Base-by-base conservation (phyloP, 108 stramenopile species). In the Pelagomonas calceolata region DNA sequence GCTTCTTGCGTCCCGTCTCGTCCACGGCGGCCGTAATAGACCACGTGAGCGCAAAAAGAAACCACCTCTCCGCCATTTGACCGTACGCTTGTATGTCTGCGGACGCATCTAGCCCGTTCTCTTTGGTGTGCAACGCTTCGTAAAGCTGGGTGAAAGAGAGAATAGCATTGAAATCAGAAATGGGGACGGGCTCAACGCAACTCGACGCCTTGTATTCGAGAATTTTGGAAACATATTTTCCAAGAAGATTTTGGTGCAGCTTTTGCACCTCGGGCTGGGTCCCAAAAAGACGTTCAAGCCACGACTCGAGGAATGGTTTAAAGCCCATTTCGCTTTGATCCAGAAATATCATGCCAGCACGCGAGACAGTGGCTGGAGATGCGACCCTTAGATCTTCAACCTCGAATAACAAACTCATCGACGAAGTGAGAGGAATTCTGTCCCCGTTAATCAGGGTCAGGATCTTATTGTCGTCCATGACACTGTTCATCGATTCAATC, bases 391-490 rank as follows among this genome's bases (percentile, higher is more conserved):
- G 79, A 71, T 88, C 85, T 46, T 83, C 83, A 29, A 86, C 85
- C 74, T 88, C 87, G 44, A 88, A 88, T 4, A 88, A 45, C 18
- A 88, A 71, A 21, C 73, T 69, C 87, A 88, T 88, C 37, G 82
- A 79, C 65, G 64, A 80, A 31, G 82, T 83, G 32, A 88, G 78
- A 4, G 83, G 81, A 63, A 88, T 88, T 12, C 85, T 80, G 36
- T 88, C 87, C 39, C 87, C 87, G 51, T 88, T 88, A 83, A 88
- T 88, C n/a, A 88, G 76, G 39, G 87, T 88, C 63, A 88, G 60
- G n/a, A 86, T 86, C 70, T 86, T 86, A 76, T 88, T 88, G 67
- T 88, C 87, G 73, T 88, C 87, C 87, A 88, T 88, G 21, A 88
- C 87, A 32, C 82, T 80, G 76, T 88, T 88, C 87, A 88, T 88